Base-by-base conservation (phyloP, 2,329 filamentous ascomycete genomes). In the Epichloe glyceriae region DNA sequence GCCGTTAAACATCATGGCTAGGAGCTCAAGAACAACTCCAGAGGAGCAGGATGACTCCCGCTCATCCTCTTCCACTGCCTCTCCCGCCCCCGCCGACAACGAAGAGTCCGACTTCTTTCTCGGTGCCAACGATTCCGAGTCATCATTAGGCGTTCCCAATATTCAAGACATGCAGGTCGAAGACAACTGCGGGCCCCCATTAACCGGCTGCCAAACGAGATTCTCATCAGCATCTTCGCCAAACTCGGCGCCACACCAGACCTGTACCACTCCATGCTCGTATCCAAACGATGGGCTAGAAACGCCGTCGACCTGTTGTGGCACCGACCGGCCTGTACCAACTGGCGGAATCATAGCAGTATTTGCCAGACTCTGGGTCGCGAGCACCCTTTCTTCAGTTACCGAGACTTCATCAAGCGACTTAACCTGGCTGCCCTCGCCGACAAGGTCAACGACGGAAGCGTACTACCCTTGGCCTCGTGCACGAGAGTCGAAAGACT, bases 61-160 rank as follows among this genome's bases (percentile, higher is more conserved):
- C 55, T 78, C 76, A 1, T 78, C 76, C 3, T 86, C 83, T 5
- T 85, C 85, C 7, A 86, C 83, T 52, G 86, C 84, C 63, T 89
- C 86, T 1, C 85, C 86, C 43, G 80, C 78, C 48, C 81, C 85
- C 49, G 81, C 80, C 64, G 85, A 88, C 62, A 88, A 94, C 68
- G 86, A 90, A 63, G 91, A 96, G 69, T 95, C 89, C 58, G 91
- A 96, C 70, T 95, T 93, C 68, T 93, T 93, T 67, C 84, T 86
- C 64, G 79, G 78, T 52, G 84, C 86, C 60, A 95, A 96, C 71
- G 91, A 96, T 70, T 96, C 91, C 4, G 80, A 93, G 65, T 96
- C 91, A 1, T 96, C 91, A 1, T 78, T 96, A 51, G 89, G 88
- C 49, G 80, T 88, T 35, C 85, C 86, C 44, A 85, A 85, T 53